phyloP scores from a whole-genome alignment of 331 rosid species.

The Acacia concinna region DNA sequence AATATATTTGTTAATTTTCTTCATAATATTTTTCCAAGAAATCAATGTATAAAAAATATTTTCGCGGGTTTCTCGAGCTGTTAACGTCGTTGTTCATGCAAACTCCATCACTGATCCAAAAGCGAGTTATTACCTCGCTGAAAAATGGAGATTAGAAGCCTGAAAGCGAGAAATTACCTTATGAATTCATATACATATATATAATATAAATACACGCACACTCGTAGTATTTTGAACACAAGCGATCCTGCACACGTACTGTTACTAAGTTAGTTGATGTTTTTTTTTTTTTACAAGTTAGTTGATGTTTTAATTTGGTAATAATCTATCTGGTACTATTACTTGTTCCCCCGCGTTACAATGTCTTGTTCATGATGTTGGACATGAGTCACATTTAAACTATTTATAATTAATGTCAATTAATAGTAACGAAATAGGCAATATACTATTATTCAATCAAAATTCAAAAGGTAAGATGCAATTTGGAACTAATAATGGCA shows the following conservation, averaged over 20 bases:
- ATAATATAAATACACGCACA: too few relatives aligned
- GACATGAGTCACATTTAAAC: not conserved
- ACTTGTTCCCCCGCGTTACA: not conserved
- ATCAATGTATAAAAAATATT: not conserved
- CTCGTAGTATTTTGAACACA: not conserved
- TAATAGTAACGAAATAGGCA: not conserved
- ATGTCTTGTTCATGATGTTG: not conserved
- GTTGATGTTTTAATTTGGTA: not conserved
- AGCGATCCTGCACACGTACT: not conserved
- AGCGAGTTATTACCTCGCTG: constrained; percentile 11
- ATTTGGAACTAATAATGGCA: not conserved
- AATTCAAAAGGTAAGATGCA: not conserved
- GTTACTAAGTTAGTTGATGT: not conserved
- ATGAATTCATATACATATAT: not conserved
- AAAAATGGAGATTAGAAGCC: not conserved
- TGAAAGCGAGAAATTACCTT: constrained; percentile 8
- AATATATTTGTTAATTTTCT: not conserved
- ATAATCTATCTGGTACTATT: not conserved
- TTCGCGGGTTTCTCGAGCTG: not conserved
- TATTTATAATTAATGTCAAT: not conserved
- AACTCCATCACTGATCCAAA: not conserved
- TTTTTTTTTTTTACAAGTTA: too few relatives aligned
- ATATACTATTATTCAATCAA: not conserved
- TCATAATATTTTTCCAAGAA: not conserved
- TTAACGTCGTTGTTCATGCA: not conserved